Evolutionary conservation across 768 basidiomycete species (phyloP).

Genomic region (Panaeolus cyanescens): DNA sequence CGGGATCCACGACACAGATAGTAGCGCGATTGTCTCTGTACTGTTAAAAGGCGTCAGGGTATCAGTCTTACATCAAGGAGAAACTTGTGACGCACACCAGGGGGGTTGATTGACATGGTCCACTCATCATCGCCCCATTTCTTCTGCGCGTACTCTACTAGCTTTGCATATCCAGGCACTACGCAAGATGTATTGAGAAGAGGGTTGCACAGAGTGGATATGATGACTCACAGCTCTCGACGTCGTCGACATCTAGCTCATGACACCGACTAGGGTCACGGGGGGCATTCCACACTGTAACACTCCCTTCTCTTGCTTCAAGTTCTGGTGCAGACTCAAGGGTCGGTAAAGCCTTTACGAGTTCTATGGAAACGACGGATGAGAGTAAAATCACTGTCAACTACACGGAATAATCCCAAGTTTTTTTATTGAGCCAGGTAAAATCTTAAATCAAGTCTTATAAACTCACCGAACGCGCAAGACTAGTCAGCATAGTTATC

Average conservation of each 20-base stretch:
- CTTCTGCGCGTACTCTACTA: slow-evolving; percentile 21
- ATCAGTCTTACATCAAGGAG: not conserved
- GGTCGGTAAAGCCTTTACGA: not conserved
- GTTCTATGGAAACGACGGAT: not conserved
- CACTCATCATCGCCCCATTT: slow-evolving; percentile 27
- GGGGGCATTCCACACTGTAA: not conserved
- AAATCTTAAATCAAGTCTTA: no score
- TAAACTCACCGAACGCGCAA: not conserved
- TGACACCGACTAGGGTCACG: not conserved
- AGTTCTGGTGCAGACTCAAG: not conserved
- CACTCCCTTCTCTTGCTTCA: not conserved
- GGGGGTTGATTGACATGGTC: slow-evolving; percentile 23
- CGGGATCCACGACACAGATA: slow-evolving; percentile 23
- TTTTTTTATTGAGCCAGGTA: no score
- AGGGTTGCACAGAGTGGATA: not conserved
- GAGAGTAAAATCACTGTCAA: not conserved
- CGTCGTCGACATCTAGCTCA: slow-evolving; percentile 14
- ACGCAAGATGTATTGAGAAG: not conserved
- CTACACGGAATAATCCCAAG: no score
- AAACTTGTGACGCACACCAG: slow-evolving; percentile 17
- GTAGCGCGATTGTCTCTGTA: slow-evolving; percentile 27
- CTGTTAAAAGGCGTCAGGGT: slow-evolving; percentile 7
- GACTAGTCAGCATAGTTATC: not conserved
- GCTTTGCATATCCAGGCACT: slow-evolving; percentile 26
- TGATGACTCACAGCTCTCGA: slow-evolving; percentile 9